Evolutionary conservation across 2,329 filamentous ascomycete species (phyloP).

Genomic region (Epicoccum sorghinum): DNA sequence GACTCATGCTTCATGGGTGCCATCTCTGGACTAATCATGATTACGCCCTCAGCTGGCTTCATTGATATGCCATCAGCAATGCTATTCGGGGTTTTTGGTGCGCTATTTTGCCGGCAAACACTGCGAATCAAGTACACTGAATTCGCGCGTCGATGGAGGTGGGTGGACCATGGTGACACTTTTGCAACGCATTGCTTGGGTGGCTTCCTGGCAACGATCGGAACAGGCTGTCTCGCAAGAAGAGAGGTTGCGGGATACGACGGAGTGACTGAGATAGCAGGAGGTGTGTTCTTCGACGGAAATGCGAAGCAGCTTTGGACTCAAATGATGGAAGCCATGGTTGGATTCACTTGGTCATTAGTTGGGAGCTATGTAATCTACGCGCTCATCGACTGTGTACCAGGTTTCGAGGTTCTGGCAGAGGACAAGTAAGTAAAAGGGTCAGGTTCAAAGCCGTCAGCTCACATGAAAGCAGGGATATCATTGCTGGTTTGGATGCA

Average conservation of each 20-base stretch:
- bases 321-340: constrained; percentile 58
- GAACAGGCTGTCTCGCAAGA: constrained; percentile 58
- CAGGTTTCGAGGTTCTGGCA: constrained; percentile 59
- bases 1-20: constrained; percentile 60
- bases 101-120: constrained; percentile 57
- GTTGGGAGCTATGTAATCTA: constrained; percentile 56
- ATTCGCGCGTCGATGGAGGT: constrained; percentile 53
- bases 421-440: constrained; percentile 56
- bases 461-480: constrained; percentile 45
- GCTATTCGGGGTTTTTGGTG: constrained; percentile 56
- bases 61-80: constrained; percentile 58
- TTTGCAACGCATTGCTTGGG: constrained; percentile 63
- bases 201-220: constrained; percentile 58
- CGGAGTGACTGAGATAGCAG: constrained; percentile 55
- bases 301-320: constrained; percentile 58
- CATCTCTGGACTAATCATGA: constrained; percentile 60
- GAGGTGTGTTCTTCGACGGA: constrained; percentile 61
- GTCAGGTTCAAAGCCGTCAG: background rate
- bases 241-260: constrained; percentile 61
- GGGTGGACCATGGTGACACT: constrained; percentile 63
- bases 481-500: constrained; percentile 57
- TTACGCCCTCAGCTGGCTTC: constrained; percentile 58
- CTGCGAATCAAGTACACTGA: constrained; percentile 60
- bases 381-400: constrained; percentile 59
- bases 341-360: constrained; percentile 61